Evolutionary conservation across 2,329 filamentous ascomycete species (phyloP).

Genomic region (Metarhizium album): DNA sequence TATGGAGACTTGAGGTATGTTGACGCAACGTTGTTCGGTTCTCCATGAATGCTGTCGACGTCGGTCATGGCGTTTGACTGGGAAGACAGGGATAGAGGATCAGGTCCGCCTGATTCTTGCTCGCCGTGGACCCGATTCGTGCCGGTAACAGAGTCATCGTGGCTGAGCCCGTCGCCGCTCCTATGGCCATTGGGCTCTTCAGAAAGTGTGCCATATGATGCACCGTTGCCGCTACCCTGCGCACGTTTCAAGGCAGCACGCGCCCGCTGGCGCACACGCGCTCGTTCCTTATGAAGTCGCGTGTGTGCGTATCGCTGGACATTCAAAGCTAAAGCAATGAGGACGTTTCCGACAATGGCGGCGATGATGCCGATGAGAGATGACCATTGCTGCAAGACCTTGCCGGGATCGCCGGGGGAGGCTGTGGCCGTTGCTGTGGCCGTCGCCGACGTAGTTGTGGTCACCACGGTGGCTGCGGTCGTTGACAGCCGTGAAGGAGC

Average conservation of each 20-base stretch:
- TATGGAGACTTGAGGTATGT: constrained; percentile 84
- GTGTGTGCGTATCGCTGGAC: constrained; percentile 95
- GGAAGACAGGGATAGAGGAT: constrained; percentile 41
- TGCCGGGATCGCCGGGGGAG: constrained; percentile 25
- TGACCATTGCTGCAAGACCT: constrained; percentile 63
- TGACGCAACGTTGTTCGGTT: constrained; percentile 34
- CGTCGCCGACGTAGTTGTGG: neutral
- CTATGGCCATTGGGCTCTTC: constrained; percentile 7
- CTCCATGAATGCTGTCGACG: constrained; percentile 16
- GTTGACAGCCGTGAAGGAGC: neutral
- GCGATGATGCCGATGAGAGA: constrained; percentile 91
- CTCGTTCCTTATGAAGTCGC: constrained; percentile 61
- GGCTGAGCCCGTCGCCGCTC: constrained; percentile 10
- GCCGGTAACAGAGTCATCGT: constrained; percentile 24
- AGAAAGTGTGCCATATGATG: constrained; percentile 25
- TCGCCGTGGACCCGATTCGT: constrained; percentile 10
- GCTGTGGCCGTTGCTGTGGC: constrained; percentile 7
- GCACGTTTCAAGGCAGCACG: constrained; percentile 41
- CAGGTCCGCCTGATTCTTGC: constrained; percentile 30
- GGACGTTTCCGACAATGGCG: constrained; percentile 81
- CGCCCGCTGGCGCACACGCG: constrained; percentile 43
- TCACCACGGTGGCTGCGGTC: neutral
- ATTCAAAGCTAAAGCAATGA: constrained; percentile 93
- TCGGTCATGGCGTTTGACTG: constrained; percentile 25
- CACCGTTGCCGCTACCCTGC: constrained; percentile 18